These are phyloP conservation scores for Corinectria fuckeliana DNA, from an alignment of 2,329 filamentous ascomycete genomes.

Conservation along the genomic window DNA sequence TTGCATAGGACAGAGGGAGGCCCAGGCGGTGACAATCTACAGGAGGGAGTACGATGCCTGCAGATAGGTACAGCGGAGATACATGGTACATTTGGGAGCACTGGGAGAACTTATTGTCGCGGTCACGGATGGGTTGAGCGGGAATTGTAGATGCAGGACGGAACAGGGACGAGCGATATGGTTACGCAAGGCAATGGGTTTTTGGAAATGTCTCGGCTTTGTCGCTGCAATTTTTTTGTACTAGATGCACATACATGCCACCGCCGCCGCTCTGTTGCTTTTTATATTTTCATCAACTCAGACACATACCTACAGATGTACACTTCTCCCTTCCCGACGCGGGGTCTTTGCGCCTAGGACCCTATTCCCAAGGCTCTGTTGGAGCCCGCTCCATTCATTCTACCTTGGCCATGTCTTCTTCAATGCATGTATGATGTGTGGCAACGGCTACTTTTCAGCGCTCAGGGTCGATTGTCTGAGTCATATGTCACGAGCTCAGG, in stretches of 20 bases:
- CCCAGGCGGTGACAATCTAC: conserved; percentile 7
- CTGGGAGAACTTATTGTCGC: background rate
- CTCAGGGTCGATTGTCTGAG: background rate
- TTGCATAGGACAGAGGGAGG: background rate
- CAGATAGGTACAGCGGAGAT: background rate
- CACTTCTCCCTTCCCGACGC: too few species aligned
- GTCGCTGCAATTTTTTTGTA: conserved; percentile 8
- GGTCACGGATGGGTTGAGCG: background rate
- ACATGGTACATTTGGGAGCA: background rate
- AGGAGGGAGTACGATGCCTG: conserved; percentile 9
- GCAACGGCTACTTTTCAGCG: too few species aligned
- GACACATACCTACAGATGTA: background rate
- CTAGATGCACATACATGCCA: conserved; percentile 15
- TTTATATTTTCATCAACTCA: background rate
- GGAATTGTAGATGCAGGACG: background rate
- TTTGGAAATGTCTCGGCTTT: conserved; percentile 18
- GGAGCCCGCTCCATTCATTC: too few species aligned
- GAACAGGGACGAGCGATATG: background rate
- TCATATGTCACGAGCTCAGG: too few species aligned
- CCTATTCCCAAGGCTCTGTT: too few species aligned
- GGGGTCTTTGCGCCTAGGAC: background rate
- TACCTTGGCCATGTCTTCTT: too few species aligned
- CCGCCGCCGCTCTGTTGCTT: conserved; percentile 8
- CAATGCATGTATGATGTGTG: too few species aligned
- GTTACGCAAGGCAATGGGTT: background rate